Base-by-base conservation (phyloP, 495 filamentous ascomycete species). In the Podospora fimiseda region DNA sequence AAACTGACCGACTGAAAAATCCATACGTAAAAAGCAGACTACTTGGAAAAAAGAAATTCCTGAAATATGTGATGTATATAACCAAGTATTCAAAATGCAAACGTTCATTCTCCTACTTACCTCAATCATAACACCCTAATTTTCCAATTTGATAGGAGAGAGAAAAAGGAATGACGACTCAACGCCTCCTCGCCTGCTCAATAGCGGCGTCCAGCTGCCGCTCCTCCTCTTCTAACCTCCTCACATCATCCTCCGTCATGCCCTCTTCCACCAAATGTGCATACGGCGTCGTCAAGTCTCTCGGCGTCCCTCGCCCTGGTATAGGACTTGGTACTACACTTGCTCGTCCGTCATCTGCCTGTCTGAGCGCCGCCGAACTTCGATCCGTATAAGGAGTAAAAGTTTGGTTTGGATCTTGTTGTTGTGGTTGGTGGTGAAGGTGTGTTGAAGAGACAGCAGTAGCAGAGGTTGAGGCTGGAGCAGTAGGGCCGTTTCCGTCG, bases 251-350 rank as follows among this genome's bases (percentile, higher is more conserved):
- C 21, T 67, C 68, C 44, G 74, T 76, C 74, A 77, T 77, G 49
- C 71, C 74, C 37, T 76, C 73, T 54, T 77, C 74, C 21, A 77
- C 68, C 39, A 77, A 51, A 37, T 77, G 73, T 22, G 72, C 70
- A 44, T 73, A 75, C 8, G 59, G 65, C 47, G 64, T 54, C 44
- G 47, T 22, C 50, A 65, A 46, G 38, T 53, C 58, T 14, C 57
- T 50, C 39, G 64, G 59, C 18, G 65, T 57, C 19, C 52, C 36
- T 33, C 62, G 52, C 19, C 67, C 53, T 4, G 62, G 52, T 4
- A 43, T 52, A n/a, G 55, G 46, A 19, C 57, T 56, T 3, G 53
- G 56, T 41, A 50, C 45, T 42, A 19, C 51, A 43, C 36, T 58
- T n/a, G 36, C 47, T 15, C 38, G 46, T 19, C 57, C 50, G 42